Evolutionary conservation across 2,329 filamentous ascomycete species (phyloP).

Genomic region (Aureobasidium sp.): DNA sequence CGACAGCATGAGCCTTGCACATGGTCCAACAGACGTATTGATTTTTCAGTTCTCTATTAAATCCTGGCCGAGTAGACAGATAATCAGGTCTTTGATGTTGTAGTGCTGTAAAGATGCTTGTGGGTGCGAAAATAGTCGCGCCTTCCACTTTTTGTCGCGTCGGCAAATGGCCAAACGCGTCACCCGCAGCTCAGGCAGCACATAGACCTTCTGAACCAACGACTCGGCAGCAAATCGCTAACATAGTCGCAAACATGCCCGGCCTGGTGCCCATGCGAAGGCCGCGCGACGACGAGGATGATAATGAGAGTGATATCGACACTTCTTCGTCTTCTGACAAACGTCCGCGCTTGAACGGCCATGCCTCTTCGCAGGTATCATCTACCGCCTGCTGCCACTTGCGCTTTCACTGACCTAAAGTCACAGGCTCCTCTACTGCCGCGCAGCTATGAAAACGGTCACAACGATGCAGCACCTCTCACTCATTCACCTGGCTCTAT

Average conservation of each 20-base stretch:
- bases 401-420: neutral
- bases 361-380: neutral
- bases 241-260: conserved; percentile 8
- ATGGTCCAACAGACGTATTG: neutral
- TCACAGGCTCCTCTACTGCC: conserved; percentile 25
- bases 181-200: conserved; percentile 1
- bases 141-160: conserved; percentile 1
- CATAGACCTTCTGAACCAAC: neutral
- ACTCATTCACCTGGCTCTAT: conserved; percentile 69
- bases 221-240: neutral
- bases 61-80: neutral
- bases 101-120: neutral
- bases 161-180: conserved; percentile 3
- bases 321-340: conserved; percentile 9
- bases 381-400: neutral
- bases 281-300: neutral
- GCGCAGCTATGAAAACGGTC: conserved; percentile 26
- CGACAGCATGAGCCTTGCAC: neutral
- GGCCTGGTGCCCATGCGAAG: conserved; percentile 10
- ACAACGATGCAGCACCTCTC: conserved; percentile 16
- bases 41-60: neutral
- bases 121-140: neutral
- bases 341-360: conserved; percentile 11
- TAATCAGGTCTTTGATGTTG: neutral
- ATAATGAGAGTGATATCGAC: neutral